These are phyloP conservation scores for Panaeolus papilionaceus DNA, from an alignment of 768 basidiomycete genomes.

Conservation along the genomic window DNA sequence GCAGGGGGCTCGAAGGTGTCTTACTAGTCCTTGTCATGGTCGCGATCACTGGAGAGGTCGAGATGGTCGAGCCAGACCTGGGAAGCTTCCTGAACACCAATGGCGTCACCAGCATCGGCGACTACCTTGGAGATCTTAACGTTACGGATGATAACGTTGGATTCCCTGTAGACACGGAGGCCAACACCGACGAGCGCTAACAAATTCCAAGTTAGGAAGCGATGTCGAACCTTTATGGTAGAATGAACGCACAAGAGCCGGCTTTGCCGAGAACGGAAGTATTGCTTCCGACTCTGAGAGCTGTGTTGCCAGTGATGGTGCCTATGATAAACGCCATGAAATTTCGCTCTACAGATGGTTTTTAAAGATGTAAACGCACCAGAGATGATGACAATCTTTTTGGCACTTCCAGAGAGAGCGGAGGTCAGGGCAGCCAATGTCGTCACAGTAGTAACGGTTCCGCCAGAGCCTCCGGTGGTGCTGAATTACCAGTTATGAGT, in stretches of 20 bases:
- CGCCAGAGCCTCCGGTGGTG: constrained; percentile 51
- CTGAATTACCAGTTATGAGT: constrained; percentile 29
- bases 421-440: constrained; percentile 46
- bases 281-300: constrained; percentile 50
- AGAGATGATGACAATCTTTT: constrained; percentile 51
- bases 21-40: constrained; percentile 50
- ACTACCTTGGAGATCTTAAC: constrained; percentile 56
- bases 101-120: constrained; percentile 50
- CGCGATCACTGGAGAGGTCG: constrained; percentile 51
- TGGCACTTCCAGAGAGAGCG: constrained; percentile 46
- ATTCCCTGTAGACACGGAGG: constrained; percentile 47
- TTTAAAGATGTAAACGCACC: constrained; percentile 30
- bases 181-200: constrained; percentile 52
- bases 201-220: background rate
- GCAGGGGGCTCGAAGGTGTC: constrained; percentile 14
- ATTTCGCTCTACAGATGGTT: background rate
- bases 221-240: background rate
- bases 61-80: constrained; percentile 54
- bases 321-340: constrained; percentile 31
- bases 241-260: constrained; percentile 41
- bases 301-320: constrained; percentile 49
- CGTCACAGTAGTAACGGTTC: constrained; percentile 48
- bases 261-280: constrained; percentile 47
- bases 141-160: constrained; percentile 56
- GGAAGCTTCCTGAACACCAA: constrained; percentile 37